These are phyloP conservation scores for Erythrophleum ivorense DNA, from an alignment of 331 rosid species.

Conservation along the genomic window DNA sequence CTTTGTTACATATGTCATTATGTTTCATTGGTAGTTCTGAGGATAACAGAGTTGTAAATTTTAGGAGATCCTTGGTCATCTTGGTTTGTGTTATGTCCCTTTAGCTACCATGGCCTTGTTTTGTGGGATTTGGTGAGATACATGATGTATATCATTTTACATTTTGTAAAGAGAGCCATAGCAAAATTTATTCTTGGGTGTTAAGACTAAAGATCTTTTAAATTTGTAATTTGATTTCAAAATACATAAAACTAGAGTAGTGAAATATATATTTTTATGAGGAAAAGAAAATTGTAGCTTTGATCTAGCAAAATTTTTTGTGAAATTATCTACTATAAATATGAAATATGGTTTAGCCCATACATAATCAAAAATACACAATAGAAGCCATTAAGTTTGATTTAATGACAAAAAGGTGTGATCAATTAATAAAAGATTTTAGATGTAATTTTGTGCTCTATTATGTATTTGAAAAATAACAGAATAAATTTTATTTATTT, in stretches of 20 bases:
- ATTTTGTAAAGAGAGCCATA: neutral
- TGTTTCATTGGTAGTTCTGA: neutral
- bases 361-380: no score
- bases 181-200: neutral
- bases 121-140: no score
- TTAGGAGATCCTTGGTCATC: neutral
- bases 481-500: no score
- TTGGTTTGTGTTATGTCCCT: no score
- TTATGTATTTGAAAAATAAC: no score
- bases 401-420: no score
- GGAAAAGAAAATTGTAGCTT: neutral
- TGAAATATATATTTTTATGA: neutral
- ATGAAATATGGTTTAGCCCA: no score
- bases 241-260: neutral
- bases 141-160: neutral
- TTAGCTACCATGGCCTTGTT: no score
- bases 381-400: no score
- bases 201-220: neutral
- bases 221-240: neutral
- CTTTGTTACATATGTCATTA: neutral
- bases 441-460: no score
- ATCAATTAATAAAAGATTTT: no score
- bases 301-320: neutral
- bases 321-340: no score
- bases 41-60: neutral